Percentiles rank a stretch among this genome's conserved stretches.
phyloP scores from a whole-genome alignment of 495 filamentous ascomycete genomes.

The Clavariopsis aquatica region DNA sequence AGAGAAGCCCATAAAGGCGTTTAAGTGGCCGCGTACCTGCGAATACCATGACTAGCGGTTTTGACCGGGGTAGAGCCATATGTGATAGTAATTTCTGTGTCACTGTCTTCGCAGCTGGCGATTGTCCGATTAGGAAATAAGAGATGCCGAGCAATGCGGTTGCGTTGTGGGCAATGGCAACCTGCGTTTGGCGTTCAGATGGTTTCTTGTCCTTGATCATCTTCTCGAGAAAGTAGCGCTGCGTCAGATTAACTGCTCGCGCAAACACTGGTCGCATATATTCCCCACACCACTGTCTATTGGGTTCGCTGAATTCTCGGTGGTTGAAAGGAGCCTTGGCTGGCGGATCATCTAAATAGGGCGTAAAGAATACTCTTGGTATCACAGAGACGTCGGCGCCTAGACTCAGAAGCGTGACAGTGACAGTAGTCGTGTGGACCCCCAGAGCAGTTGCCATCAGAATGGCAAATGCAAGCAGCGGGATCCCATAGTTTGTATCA shows the following conservation, averaged over 20 bases:
- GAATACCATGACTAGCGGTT: constrained; percentile 35
- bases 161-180: constrained; percentile 43
- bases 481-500: constrained; percentile 39
- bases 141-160: constrained; percentile 47
- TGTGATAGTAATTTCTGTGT: constrained; percentile 43
- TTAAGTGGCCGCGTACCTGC: too few relatives aligned
- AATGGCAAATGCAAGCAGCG: constrained; percentile 52
- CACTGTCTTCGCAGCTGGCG: constrained; percentile 44
- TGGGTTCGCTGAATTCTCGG: not conserved
- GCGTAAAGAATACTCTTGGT: constrained; percentile 19
- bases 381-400: constrained; percentile 40
- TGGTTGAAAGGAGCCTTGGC: not conserved
- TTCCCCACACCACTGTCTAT: not conserved
- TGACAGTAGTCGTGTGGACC: constrained; percentile 44
- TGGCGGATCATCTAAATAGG: constrained; percentile 12
- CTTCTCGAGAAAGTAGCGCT: not conserved
- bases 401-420: constrained; percentile 47
- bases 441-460: constrained; percentile 41
- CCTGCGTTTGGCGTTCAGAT: constrained; percentile 42
- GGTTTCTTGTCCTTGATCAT: constrained; percentile 27
- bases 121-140: constrained; percentile 54
- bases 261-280: not conserved
- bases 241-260: not conserved
- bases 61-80: constrained; percentile 31
- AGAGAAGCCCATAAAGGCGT: too few relatives aligned